Evolutionary conservation across 192 early-diverging fungal genomes (phyloP), one percentile per base, ranked within the genome.

Genomic region (Gryganskiella cystojenkinii): DNA sequence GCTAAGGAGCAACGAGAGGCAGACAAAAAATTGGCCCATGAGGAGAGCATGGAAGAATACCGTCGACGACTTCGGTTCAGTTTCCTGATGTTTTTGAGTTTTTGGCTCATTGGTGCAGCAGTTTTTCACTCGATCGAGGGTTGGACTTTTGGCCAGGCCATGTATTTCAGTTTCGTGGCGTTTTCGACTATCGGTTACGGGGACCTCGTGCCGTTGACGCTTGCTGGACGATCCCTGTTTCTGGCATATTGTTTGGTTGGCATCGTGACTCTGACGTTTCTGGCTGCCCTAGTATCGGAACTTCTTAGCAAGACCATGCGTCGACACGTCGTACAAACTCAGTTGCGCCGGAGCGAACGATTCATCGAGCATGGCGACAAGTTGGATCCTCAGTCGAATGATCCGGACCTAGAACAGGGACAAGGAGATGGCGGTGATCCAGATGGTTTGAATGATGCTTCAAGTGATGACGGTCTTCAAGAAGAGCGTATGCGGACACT

Each of bases 11-110:
- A 43, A 20, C 56, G 56, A 0, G 56, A 58, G 19, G 40, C 40
- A 4, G 56, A 58, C 10, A 58, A 27, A 20, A 3, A 27, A 35
- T 43, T 58, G 33, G 56, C 56, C 6, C 34, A 58, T 19, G 35
- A 44, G 40, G 56, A 58, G 40, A 58, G 56, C 35, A 58, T 58
- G 56, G 19, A 58, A 25, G 56, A 58, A 31, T 58, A 58, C 35
- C 3, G 35, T 0, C 33, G 56, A n/a, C 33, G 56, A 31, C 22
- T 58, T n/a, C 56, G 56, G 56, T 58, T 58, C 40, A 58, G 56
- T 35, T 58, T 58, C 17, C 30, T 31, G 11, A 58, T 58, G 4
- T 58, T 58, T 22, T 10, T 43, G 40, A 42, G 56, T 27, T 58
- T 58, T 31, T 58, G 56, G 56, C 35, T 58, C 4, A 22, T 34